Evolutionary conservation across 2,329 filamentous ascomycete species (phyloP), one percentile per base, ranked within the genome.

Genomic region (Microsporum canis): DNA sequence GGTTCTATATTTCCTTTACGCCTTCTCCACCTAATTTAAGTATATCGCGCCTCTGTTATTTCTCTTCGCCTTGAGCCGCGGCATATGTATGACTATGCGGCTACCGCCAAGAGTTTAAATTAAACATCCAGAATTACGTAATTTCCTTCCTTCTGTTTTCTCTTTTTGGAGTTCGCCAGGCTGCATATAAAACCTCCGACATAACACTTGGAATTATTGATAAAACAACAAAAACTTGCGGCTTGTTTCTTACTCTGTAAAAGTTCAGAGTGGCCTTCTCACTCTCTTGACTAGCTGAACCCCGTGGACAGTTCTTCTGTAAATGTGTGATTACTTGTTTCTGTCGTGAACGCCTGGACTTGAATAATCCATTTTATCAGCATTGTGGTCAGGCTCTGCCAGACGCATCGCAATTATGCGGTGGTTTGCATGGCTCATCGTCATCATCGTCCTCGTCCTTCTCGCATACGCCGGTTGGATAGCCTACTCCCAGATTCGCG

Each of bases 401-500:
- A n/a, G 39, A 43, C 39, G 17, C 39, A 33, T 29, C 29, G 27
- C 59, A 43, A 66, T 57, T 31, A 71, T 80, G 70, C 80, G 82
- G 58, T 78, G 81, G 66, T 81, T 91, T 72, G 57, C 38, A n/a
- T 59, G 34, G 29, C 38, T 59, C 31, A 36, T 59, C 14, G 27
- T 59, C 57, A 59, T 59, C 31, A 84, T 95, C 71, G 80, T 89
- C 69, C 73, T 92, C 69, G 68, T 89, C 66, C 63, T 86, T 60
- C 73, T 78, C 60, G 82, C 75, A 31, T 84, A 77, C 61, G 74
- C 81, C 61, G 85, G 81, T 69, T 92, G 87, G 85, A 76, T 90
- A 63, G 74, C 84, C 69, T 91, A 86, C 70, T 84, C 85, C 34
- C 87, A 89, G 69, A 78, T 87, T 67, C 86, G 86, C 68, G 88